Base-by-base conservation (phyloP, 305 asterid species). In the Rubia tinctorum region DNA sequence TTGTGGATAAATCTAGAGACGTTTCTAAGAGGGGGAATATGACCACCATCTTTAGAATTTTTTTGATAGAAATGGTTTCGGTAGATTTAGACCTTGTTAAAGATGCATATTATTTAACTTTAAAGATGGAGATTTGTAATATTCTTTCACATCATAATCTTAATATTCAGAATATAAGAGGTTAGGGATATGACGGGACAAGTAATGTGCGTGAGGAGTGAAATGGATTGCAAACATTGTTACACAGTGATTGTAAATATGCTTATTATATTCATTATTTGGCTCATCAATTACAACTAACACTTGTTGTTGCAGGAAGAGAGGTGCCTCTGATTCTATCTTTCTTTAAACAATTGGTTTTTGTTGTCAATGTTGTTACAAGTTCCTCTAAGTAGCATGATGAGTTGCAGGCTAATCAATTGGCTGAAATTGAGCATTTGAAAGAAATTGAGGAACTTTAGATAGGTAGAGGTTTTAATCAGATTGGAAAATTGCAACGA, bases 241-340 rank as follows among this genome's bases (percentile, higher is more conserved):
- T 73, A 17, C 20, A 18, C 0, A 47, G 23, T 6, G 71, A 44
- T 27, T 61, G 62, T 59, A 20, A 13, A 3, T 45, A 8, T 73
- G 70, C 71, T 40, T 61, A 72, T 27, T 27, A 27, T 27, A 2
- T 27, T 27, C 58, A 72, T 61, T 72, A 42, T 44, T 47, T 69
- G 7, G 63, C 73, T 27, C 73, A 69, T 25, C 25, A 11, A 12
- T 23, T 51, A 2, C 63, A 69, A 51, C 37, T 69, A 14, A 2
- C 45, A 2, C 10, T 69, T 11, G 73, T 49, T 10, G 62, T 1
- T 3, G 37, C 42, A 17, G 11, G 42, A 2, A 13, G 34, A n/a
- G n/a, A n/a, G n/a, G n/a, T n/a, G n/a, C n/a, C n/a, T n/a, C n/a
- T n/a, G n/a, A n/a, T n/a, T n/a, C n/a, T n/a, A n/a, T n/a, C n/a